A percentile compares a stretch with the other conserved stretches of the same genome.
phyloP scores from a whole-genome alignment of 345 rosid species.

The Zanthoxylum bungeanum region DNA sequence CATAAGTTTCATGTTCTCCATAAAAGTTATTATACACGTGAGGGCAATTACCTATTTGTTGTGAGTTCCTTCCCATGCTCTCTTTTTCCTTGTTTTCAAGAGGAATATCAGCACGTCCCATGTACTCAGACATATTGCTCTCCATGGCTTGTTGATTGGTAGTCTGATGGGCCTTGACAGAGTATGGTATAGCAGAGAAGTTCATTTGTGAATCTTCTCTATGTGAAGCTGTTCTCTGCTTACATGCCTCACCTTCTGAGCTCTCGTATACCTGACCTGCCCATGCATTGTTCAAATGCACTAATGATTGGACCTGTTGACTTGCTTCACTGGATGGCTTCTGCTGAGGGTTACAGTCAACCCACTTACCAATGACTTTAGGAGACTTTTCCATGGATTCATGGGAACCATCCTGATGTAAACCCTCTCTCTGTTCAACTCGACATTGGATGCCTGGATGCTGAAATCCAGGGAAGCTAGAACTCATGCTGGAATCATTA shows the following conservation, averaged over 20 bases:
- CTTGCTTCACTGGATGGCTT: constrained; percentile 26
- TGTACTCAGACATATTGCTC: constrained; percentile 17
- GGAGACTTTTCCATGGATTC: constrained; percentile 36
- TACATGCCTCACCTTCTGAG: constrained; percentile 18
- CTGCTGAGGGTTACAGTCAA: constrained; percentile 38
- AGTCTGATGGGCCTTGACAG: constrained; percentile 3
- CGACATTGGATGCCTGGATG: constrained; percentile 36
- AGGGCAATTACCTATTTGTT: constrained; percentile 23
- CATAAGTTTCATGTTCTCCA: constrained; percentile 22
- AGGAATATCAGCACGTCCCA: constrained; percentile 12
- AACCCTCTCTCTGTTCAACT: constrained; percentile 32
- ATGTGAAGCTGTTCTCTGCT: constrained; percentile 16
- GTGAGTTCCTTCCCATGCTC: constrained; percentile 15
- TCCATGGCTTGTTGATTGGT: constrained; percentile 4
- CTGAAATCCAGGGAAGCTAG: constrained; percentile 50
- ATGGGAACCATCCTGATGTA: constrained; percentile 33
- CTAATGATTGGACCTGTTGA: constrained; percentile 31
- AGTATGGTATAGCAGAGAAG: not conserved
- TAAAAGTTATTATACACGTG: not conserved
- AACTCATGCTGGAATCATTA: constrained; percentile 27
- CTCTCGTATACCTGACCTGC: constrained; percentile 33
- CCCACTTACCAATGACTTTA: constrained; percentile 34
- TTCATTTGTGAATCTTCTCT: constrained; percentile 17
- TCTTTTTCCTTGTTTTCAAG: constrained; percentile 19
- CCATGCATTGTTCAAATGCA: constrained; percentile 39